Base-by-base conservation (phyloP, 257 asterid species). In the Agastache rugosa region DNA sequence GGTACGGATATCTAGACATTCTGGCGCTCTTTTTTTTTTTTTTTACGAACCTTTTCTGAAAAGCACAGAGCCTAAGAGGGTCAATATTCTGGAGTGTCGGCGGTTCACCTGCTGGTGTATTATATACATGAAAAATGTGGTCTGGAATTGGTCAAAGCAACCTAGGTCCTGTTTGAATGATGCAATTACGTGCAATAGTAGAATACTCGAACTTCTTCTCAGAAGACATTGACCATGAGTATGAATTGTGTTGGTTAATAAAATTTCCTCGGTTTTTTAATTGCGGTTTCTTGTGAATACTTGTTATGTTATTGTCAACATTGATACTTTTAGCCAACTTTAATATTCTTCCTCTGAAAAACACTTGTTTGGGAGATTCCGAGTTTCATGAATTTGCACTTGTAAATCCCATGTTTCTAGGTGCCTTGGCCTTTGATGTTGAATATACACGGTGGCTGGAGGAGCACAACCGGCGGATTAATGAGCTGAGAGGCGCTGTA, bases 381-480 rank as follows among this genome's bases (percentile, higher is more conserved):
- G 5, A 44, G 51, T 44, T 44, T 48, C 55, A n/a, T 7, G 3
- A 48, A 48, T n/a, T n/a, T 48, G 55, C 23, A 27, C 72, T 78
- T 31, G 6, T 51, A 39, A n/a, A 22, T 55, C 71, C 45, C 80
- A 56, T 72, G 66, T 11, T 55, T 80, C 44, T 72, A 91, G 97
- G 97, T 78, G 92, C 97, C 68, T 80, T 91, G 87, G 91, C 97
- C 54, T 91, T 91, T 79, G 96, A 91, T 79, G 96, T 89, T 79
- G 97, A 91, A 82, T 91, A 91, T 82, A 80, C 96, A 15, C 83
- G 97, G 59, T 91, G 97, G 97, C 69, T 91, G 83, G 97, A 89
- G 79, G 97, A 91, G 81, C 97, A 91, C 68, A 91, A 86, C 81
- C 80, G 92, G 39, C 84, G 96, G 76, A 75, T 83, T 62, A 86